Evolutionary conservation across 2,329 filamentous ascomycete species (phyloP).

Genomic region (Fusarium multiceps): DNA sequence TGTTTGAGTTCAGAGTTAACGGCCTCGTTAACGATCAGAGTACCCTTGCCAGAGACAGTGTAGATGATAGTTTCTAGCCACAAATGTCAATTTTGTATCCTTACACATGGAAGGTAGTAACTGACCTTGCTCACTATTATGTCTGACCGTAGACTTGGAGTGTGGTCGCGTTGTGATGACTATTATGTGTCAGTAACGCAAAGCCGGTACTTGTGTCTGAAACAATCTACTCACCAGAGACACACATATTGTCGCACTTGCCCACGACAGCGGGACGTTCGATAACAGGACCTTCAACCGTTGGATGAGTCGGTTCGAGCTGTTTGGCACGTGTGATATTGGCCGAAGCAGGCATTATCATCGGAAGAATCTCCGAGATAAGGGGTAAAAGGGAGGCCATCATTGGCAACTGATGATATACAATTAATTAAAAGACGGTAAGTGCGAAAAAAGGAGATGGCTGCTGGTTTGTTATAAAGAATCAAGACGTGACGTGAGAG

Average conservation of each 20-base stretch:
- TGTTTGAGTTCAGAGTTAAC: conserved; percentile 63
- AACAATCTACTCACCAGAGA: conserved; percentile 63
- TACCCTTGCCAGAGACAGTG: conserved; percentile 69
- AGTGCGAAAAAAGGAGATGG: too few relatives aligned
- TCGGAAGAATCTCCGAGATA: conserved; percentile 68
- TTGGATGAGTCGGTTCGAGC: conserved; percentile 53
- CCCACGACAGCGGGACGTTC: conserved; percentile 69
- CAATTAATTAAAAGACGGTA: neutral
- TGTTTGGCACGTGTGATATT: conserved; percentile 64
- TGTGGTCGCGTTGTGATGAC: conserved; percentile 73
- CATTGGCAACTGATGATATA: conserved; percentile 1
- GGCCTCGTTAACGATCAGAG: conserved; percentile 68
- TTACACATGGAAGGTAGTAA: neutral
- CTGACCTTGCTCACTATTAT: conserved; percentile 75
- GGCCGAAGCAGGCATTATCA: conserved; percentile 69
- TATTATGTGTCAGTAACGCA: conserved; percentile 39
- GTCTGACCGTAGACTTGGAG: conserved; percentile 71
- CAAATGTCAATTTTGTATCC: neutral
- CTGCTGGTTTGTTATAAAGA: neutral
- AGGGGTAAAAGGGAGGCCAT: conserved; percentile 67
- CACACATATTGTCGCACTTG: conserved; percentile 73
- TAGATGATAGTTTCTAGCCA: conserved; percentile 74
- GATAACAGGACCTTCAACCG: conserved; percentile 48
- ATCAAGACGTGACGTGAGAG: conserved; percentile 15
- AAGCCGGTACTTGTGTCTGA: neutral